Conservation (phyloP, 208 protist genomes). For the Entamoeba histolytica region DNA sequence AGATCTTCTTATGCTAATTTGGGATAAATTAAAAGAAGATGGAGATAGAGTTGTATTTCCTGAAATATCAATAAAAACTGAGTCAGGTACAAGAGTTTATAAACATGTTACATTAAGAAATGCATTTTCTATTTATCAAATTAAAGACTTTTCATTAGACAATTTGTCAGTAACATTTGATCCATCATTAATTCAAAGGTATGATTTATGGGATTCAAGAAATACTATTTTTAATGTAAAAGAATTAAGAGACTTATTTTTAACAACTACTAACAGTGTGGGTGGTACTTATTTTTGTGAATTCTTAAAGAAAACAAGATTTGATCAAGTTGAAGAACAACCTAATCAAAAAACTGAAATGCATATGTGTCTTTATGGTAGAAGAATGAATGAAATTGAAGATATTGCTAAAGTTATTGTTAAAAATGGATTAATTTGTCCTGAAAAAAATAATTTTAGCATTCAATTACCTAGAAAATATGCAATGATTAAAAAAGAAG, state of each 20-base stretch:
- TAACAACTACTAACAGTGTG: background rate
- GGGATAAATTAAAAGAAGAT: constrained; percentile 27
- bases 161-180: background rate
- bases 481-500: constrained; percentile 15
- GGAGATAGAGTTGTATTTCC: background rate
- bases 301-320: background rate
- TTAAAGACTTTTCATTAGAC: background rate
- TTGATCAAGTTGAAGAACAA: background rate
- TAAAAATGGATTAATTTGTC: background rate
- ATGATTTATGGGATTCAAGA: background rate
- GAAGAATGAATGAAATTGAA: background rate
- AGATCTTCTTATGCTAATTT: background rate
- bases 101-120: background rate
- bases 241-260: background rate
- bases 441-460: background rate
- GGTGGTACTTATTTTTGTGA: background rate
- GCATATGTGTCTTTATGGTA: background rate
- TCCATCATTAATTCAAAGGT: background rate
- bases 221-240: background rate
- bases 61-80: background rate
- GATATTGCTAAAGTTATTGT: background rate
- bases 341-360: background rate
- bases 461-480: constrained; percentile 28
- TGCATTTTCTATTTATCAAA: background rate
- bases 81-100: background rate